Percentiles rank a stretch among this genome's conserved stretches.
phyloP scores from a whole-genome alignment of 192 early-diverging fungal genomes.

The Obelidium mucronatum region DNA sequence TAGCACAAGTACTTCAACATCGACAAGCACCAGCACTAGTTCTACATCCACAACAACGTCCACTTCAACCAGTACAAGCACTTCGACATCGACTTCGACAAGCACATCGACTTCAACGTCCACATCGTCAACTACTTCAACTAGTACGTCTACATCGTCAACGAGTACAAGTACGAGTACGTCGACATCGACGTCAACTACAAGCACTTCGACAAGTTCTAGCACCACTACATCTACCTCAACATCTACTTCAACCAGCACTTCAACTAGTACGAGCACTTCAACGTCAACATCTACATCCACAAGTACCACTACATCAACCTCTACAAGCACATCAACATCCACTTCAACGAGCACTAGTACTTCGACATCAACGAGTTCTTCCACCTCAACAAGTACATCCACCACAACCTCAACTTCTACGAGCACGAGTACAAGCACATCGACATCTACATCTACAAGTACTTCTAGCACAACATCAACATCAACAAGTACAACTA shows the following conservation, averaged over 20 bases:
- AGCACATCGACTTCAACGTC: not conserved
- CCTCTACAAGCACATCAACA: not conserved
- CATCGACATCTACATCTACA: not conserved
- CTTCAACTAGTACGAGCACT: not conserved
- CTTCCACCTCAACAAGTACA: not conserved
- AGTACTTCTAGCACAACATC: not conserved
- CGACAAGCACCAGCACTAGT: not conserved
- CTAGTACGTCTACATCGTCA: not conserved
- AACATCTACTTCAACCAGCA: not conserved
- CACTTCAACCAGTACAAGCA: not conserved
- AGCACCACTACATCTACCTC: not conserved
- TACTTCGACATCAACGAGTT: not conserved
- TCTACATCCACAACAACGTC: slow-evolving; percentile 1
- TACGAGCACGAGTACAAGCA: not conserved
- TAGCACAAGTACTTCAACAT: not conserved
- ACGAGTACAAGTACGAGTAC: not conserved
- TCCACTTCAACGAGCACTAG: not conserved
- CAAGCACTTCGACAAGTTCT: not conserved
- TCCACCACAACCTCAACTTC: not conserved
- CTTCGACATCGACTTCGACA: not conserved
- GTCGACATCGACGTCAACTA: not conserved
- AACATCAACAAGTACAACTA: not conserved
- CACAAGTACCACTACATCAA: not conserved
- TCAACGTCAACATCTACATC: not conserved
- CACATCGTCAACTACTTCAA: not conserved